Base-by-base conservation (phyloP, 192 early-diverging fungal species). In the Chytriomyces confervae region DNA sequence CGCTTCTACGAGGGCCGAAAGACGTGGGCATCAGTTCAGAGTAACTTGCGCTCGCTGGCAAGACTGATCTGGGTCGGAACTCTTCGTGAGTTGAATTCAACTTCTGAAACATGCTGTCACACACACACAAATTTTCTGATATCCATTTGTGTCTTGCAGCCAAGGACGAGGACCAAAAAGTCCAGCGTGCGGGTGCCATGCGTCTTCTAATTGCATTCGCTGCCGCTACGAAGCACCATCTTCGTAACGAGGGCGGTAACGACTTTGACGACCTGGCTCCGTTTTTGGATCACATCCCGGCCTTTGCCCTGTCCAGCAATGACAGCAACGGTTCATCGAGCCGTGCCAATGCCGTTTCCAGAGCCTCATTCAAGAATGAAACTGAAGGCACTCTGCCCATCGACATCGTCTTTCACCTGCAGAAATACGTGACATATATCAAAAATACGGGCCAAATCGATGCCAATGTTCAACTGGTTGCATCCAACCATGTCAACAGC, bases 1-100 rank as follows among this genome's bases (percentile, higher is more conserved):
- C 62, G 85, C 29, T 87, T 88, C 85, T 95, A 90, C 90, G 96
- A 96, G 84, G 96, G 94, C 20, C 89, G 96, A 57, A 87, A 91
- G 76, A 76, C 91, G 20, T 98, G 95, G 95, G 89, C 88, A 46
- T 86, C 88, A 13, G 79, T 95, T 75, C 86, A 87, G 44, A 85
- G 89, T 29, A 83, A 86, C 27, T 85, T 94, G 61, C 91, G 95
- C 53, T 93, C 91, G 85, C 72, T 96, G 62, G 86, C 95, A 4
- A 92, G 96, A 48, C 79, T 88, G 61, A 84, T 93, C 66, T 96
- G 94, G 94, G 86, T 94, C 20, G 53, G 44, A 18, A 20, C 67
- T 16, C 16, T 23, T 23, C 23, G 57, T 61, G 23, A 61, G 57
- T 61, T 61, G 57, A n/a, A n/a, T 18, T 18, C 16, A n/a, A 23